These are phyloP conservation scores for Heracleum sosnowskyi DNA, from an alignment of 129 eudicot genomes.

Conservation along the genomic window DNA sequence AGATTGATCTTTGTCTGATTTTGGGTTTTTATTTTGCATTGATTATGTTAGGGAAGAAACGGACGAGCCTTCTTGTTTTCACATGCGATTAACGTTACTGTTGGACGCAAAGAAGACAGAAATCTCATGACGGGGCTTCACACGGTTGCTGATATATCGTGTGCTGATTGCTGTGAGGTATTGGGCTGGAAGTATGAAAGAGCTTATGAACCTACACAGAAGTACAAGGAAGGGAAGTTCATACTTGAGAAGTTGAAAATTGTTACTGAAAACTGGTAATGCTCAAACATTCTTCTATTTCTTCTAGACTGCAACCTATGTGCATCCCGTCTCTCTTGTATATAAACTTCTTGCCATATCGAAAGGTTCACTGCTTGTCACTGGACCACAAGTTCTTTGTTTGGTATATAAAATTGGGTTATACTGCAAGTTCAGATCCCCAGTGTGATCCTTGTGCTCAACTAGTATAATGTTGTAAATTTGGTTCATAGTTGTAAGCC, in stretches of 20 bases:
- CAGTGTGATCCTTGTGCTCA: not conserved
- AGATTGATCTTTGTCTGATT: not conserved
- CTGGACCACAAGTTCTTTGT: constrained; percentile 6
- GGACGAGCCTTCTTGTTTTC: constrained; percentile 84
- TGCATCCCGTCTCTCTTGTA: constrained; percentile 15
- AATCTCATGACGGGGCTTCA: constrained; percentile 82
- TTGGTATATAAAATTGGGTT: constrained; percentile 2
- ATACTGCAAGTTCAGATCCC: not conserved
- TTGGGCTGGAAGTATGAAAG: constrained; percentile 90
- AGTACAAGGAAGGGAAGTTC: constrained; percentile 89
- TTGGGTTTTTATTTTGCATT: not conserved
- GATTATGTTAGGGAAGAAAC: constrained; percentile 40
- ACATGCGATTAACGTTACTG: constrained; percentile 61
- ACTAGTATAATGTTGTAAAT: not conserved
- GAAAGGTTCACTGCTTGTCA: constrained; percentile 10
- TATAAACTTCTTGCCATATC: not conserved
- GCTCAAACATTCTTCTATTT: constrained; percentile 11
- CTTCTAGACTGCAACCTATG: constrained; percentile 19
- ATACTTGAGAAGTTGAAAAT: constrained; percentile 80
- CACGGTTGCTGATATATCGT: constrained; percentile 76
- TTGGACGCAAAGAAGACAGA: constrained; percentile 73
- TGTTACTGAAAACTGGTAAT: constrained; percentile 76
- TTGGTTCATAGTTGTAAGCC: not conserved
- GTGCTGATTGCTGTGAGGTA: constrained; percentile 68
- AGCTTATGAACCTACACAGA: constrained; percentile 65